Evolutionary conservation across 2,329 filamentous ascomycete species (phyloP).

Genomic region (Aspergillus sp.): DNA sequence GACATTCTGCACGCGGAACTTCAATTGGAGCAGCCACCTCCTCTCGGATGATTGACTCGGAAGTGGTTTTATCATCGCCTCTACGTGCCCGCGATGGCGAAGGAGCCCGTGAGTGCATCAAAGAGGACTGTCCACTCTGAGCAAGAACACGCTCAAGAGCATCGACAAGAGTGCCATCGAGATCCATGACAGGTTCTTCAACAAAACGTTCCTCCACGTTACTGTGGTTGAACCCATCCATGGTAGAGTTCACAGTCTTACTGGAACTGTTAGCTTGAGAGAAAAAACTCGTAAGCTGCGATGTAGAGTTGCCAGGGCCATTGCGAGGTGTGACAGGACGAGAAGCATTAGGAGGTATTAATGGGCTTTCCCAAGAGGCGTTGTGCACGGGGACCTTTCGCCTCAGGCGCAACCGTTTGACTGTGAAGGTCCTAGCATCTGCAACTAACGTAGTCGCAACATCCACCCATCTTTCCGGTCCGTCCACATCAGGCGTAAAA

Average conservation of each 20-base stretch:
- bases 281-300: conserved; percentile 24
- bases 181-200: conserved; percentile 53
- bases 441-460: conserved; percentile 55
- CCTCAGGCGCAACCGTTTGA: conserved; percentile 52
- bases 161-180: conserved; percentile 54
- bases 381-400: conserved; percentile 37
- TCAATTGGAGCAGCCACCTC: conserved; percentile 34
- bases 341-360: conserved; percentile 16
- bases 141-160: conserved; percentile 53
- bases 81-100: conserved; percentile 35
- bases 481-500: conserved; percentile 27
- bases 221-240: conserved; percentile 16
- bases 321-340: conserved; percentile 21
- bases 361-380: conserved; percentile 1
- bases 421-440: conserved; percentile 49
- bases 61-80: conserved; percentile 21
- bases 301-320: conserved; percentile 16
- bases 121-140: conserved; percentile 38
- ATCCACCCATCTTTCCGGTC: conserved; percentile 49
- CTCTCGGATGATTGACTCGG: conserved; percentile 18
- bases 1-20: conserved; percentile 49
- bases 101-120: conserved; percentile 35
- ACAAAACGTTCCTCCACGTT: conserved; percentile 47
- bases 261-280: conserved; percentile 5
- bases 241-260: conserved; percentile 1